A percentile compares a stretch with the other conserved stretches of the same genome.
These are phyloP conservation scores for Stachybotrys echinatus DNA, from an alignment of 2,329 filamentous ascomycete genomes.

Conservation along the genomic window DNA sequence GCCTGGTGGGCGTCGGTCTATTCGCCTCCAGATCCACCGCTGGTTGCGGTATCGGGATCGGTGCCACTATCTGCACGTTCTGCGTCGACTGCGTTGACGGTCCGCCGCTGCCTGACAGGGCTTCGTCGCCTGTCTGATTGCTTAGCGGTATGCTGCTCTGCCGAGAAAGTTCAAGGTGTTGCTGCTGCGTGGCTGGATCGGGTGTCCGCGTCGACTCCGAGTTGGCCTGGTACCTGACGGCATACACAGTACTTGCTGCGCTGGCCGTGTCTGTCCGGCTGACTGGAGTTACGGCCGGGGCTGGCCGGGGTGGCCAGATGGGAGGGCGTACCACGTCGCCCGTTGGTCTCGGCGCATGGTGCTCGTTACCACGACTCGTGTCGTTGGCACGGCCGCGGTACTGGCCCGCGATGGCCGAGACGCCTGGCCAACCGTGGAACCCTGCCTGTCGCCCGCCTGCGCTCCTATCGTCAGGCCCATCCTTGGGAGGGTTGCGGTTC, in stretches of 20 bases:
- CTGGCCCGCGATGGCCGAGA: constrained; percentile 18
- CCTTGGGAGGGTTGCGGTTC: constrained; percentile 29
- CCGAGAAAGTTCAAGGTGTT: constrained; percentile 24
- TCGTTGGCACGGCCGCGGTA: constrained; percentile 15
- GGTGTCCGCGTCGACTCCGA: constrained; percentile 46
- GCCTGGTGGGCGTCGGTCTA: constrained; percentile 14
- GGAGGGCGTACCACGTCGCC: constrained; percentile 41
- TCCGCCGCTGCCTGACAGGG: constrained; percentile 13
- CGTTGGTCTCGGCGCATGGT: constrained; percentile 17
- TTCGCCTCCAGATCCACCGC: constrained; percentile 22
- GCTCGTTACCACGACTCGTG: background rate
- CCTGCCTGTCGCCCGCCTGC: constrained; percentile 9
- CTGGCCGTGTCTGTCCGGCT: constrained; percentile 60
- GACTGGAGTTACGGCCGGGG: constrained; percentile 49
- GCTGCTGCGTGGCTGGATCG: constrained; percentile 25
- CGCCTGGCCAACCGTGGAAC: constrained; percentile 20
- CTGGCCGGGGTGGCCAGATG: constrained; percentile 51
- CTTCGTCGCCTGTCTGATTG: constrained; percentile 19
- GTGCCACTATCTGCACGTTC: constrained; percentile 13
- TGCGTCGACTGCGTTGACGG: constrained; percentile 10
- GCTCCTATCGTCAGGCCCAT: constrained; percentile 12
- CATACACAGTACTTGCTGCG: constrained; percentile 59
- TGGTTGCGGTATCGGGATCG: constrained; percentile 6
- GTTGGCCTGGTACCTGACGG: constrained; percentile 54
- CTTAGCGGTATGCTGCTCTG: constrained; percentile 25